These are phyloP conservation scores for Chamaecyparis obtusa DNA, from an alignment of 75 land plant species.

Conservation along the genomic window DNA sequence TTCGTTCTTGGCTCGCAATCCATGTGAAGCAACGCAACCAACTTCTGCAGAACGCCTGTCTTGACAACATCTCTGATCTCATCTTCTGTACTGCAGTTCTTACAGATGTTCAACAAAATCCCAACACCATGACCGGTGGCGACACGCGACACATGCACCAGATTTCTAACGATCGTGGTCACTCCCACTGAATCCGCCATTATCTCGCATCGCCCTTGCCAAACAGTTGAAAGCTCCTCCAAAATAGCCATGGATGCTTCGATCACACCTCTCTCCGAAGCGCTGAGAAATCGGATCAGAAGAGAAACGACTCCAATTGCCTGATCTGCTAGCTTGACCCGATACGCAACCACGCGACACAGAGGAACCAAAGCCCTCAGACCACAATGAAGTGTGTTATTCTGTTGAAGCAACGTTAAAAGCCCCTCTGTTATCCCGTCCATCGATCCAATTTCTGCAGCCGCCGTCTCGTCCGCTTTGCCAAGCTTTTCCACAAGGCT, in stretches of 20 bases:
- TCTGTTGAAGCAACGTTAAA: not conserved
- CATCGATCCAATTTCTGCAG: not conserved
- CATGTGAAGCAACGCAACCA: slow-evolving; percentile 54
- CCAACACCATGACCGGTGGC: slow-evolving; percentile 19
- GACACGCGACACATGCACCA: slow-evolving; percentile 23
- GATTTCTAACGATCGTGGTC: slow-evolving; percentile 24
- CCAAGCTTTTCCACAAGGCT: not conserved
- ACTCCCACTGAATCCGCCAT: slow-evolving; percentile 31
- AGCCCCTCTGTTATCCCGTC: not conserved
- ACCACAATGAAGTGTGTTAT: not conserved
- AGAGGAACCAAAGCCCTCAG: not conserved
- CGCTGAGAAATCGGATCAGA: slow-evolving; percentile 14
- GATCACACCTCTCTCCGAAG: not conserved
- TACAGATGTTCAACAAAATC: slow-evolving; percentile 18
- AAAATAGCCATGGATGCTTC: slow-evolving; percentile 20
- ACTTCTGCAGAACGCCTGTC: slow-evolving; percentile 37
- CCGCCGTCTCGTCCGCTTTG: not conserved
- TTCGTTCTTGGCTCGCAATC: slow-evolving; percentile 31
- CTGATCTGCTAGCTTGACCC: slow-evolving; percentile 7
- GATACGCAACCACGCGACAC: not conserved
- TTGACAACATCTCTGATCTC: slow-evolving; percentile 33
- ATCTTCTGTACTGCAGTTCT: slow-evolving; percentile 9
- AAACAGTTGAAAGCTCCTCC: slow-evolving; percentile 41
- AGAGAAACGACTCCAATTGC: slow-evolving; percentile 17
- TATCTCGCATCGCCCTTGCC: slow-evolving; percentile 43